Conservation (phyloP, 768 basidiomycete genomes). For the Kwoniella heveanensis region DNA sequence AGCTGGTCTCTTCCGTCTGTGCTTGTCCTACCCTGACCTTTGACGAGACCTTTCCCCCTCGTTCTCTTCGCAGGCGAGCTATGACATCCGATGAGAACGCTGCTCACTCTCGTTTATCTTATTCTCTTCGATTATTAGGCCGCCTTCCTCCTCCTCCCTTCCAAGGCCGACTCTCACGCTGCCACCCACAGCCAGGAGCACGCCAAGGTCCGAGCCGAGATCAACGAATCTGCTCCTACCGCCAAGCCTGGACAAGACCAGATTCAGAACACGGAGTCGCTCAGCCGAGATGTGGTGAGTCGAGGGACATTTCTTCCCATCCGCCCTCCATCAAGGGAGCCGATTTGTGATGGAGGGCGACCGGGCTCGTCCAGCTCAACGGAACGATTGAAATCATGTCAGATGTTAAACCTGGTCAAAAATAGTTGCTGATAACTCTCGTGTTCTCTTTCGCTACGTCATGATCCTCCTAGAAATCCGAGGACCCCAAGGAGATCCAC, state of each 20-base stretch:
- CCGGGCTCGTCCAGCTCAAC: no score
- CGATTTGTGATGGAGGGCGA: no score
- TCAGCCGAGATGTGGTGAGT: conserved; percentile 11
- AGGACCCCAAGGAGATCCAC: conserved; percentile 16
- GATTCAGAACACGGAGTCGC: conserved; percentile 5
- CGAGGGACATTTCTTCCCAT: not conserved
- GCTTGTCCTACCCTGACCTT: no score
- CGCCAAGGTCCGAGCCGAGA: conserved; percentile 17
- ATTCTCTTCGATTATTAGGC: not conserved
- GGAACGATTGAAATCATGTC: no score
- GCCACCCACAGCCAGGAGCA: conserved; percentile 11
- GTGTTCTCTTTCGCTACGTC: no score
- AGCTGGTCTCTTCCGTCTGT: no score
- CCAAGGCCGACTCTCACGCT: conserved; percentile 16
- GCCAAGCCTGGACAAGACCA: conserved; percentile 6
- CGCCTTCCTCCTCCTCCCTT: conserved; percentile 22
- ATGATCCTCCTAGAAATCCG: conserved; percentile 12
- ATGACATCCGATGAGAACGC: no score
- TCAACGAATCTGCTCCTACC: conserved; percentile 25
- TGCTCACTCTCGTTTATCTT: no score
- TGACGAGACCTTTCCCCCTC: no score
- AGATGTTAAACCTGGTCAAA: no score
- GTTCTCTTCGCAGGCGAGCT: no score
- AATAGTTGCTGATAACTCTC: not conserved
- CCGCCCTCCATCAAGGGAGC: no score